Base-by-base conservation (phyloP, 1,284 basidiomycete species). In the Vanrija sp. region DNA sequence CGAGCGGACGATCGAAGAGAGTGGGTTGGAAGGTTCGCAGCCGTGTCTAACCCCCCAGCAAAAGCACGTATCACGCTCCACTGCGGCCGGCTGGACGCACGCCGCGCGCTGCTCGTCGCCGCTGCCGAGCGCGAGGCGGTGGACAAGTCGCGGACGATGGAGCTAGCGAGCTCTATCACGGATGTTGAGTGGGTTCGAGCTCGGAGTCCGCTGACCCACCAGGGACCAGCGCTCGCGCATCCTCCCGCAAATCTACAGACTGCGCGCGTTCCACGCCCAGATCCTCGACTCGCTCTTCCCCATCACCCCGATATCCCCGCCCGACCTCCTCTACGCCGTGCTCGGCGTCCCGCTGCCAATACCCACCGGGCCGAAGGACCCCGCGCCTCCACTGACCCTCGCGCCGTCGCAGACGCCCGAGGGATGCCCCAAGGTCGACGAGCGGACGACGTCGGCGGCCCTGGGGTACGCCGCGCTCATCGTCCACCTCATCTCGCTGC, bases 391-490 rank as follows among this genome's bases (percentile, higher is more conserved):
- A 3, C 77, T 91, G 47, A 78, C 80, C 5, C 72, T 94, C 45
- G 76, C 83, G 48, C 76, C 80, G 24, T 81, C 83, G 59, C 85
- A 82, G 55, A 59, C 54, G 23, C 66, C 55, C 7, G 54, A 53
- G 6, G 65, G 64, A 9, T 56, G 54, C 14, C 59, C 59, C 3
- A 83, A 83, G 35, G 83, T 94, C 38, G 91, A 85, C 49, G 92
- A 95, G 72, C 87, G 92, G 49, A 78, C 82, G 3, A 84, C 91
- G 3, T 87, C 92, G 0, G 87, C 88, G 4, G 88, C 92, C 3
- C 78, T 97, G 19, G 93, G 92, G 3, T 93, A 87, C 69, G 88
- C 85, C 0, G 92, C 89, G 0, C 86, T 93, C 67, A 81, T 91
- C 3, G 81, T 93, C 38, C 86, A 89, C 50, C 77, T 92, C 14